Conservation (phyloP, 2,329 filamentous ascomycete genomes). For the Curvularia lunata region DNA sequence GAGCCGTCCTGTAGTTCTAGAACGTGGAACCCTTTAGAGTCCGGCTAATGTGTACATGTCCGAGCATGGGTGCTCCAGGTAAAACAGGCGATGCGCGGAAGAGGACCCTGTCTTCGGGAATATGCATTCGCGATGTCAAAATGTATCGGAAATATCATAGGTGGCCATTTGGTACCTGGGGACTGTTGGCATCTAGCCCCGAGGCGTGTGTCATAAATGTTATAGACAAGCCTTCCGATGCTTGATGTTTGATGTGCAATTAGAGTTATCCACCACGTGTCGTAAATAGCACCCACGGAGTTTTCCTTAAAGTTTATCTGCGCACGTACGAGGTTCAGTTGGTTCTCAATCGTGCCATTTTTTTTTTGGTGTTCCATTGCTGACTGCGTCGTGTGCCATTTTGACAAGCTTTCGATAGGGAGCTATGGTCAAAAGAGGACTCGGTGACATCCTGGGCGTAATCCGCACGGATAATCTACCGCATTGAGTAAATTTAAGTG, state of each 20-base stretch:
- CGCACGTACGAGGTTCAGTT: too few species aligned
- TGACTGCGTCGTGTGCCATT: too few species aligned
- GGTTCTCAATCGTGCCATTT: too few species aligned
- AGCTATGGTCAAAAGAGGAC: not conserved
- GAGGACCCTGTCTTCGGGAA: not conserved
- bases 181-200: not conserved
- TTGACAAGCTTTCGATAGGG: not conserved
- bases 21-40: not conserved
- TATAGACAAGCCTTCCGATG: not conserved
- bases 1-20: not conserved
- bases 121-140: not conserved
- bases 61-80: not conserved
- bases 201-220: not conserved
- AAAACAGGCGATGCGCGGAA: not conserved
- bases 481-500: not conserved
- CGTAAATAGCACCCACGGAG: not conserved
- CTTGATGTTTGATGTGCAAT: not conserved
- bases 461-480: not conserved
- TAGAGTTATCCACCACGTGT: not conserved
- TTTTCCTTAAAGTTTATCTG: not conserved
- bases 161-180: not conserved
- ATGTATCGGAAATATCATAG: not conserved
- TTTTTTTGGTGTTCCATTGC: too few species aligned
- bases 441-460: not conserved
- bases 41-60: not conserved